Conservation (phyloP, 2,329 filamentous ascomycete species). For the Trichoderma koningii region DNA sequence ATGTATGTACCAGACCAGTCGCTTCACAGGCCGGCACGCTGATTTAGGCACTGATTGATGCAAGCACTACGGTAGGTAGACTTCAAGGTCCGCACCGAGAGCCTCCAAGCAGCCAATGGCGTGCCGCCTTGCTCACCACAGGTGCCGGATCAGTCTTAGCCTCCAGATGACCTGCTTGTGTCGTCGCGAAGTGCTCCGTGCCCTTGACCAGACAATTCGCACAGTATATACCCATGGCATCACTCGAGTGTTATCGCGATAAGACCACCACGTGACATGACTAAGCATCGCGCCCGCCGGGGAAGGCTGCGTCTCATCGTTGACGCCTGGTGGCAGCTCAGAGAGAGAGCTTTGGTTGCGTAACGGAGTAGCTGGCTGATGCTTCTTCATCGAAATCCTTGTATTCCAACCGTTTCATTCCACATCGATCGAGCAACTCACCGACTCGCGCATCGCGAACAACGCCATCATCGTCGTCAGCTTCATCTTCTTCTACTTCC, state of each 20-base stretch:
- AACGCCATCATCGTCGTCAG: neutral
- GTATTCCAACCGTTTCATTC: neutral
- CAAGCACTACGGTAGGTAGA: conserved; percentile 26
- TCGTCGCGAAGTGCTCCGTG: no score
- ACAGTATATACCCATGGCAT: no score
- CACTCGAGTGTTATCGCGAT: conserved; percentile 7
- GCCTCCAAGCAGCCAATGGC: neutral
- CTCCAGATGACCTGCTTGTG: no score
- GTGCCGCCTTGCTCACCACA: conserved; percentile 2
- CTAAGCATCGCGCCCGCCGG: conserved; percentile 24
- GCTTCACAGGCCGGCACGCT: no score
- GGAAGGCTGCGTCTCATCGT: conserved; percentile 27
- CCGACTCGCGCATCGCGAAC: neutral
- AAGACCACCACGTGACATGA: conserved; percentile 28
- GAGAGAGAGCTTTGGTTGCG: conserved; percentile 27
- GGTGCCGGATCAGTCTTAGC: conserved; percentile 6
- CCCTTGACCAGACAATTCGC: accelerated
- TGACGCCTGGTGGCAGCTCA: conserved; percentile 25
- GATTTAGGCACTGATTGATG: conserved; percentile 19
- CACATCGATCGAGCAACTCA: neutral
- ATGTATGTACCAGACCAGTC: no score
- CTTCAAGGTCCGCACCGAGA: conserved; percentile 7
- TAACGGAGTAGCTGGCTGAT: conserved; percentile 27
- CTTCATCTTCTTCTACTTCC: neutral
- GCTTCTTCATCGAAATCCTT: neutral